Evolutionary conservation across 1,139 yeast genomes (phyloP).

Genomic region (Saccharomyces pastorianus): DNA sequence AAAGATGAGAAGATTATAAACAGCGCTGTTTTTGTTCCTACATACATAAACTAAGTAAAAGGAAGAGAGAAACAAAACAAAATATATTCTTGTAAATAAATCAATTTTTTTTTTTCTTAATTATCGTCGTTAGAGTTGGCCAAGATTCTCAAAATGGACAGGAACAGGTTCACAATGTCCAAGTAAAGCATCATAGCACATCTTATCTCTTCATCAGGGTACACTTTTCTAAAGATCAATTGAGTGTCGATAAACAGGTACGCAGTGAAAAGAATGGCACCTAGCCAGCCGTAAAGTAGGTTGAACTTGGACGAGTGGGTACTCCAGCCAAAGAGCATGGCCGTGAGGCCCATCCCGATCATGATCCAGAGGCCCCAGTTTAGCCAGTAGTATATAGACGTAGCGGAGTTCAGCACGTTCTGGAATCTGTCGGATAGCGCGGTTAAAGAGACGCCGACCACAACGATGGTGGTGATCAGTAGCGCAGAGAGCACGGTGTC

Average conservation of each 20-base stretch:
- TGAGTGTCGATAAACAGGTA: constrained; percentile 80
- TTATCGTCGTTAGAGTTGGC: too few relatives aligned
- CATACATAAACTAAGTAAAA: not conserved
- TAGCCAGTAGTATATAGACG: constrained; percentile 34
- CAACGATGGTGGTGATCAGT: constrained; percentile 57
- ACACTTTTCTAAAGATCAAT: constrained; percentile 65
- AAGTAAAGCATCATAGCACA: constrained; percentile 71
- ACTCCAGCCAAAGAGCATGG: constrained; percentile 59
- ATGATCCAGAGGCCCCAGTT: constrained; percentile 58
- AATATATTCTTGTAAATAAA: constrained; percentile 1
- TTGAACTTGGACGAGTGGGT: constrained; percentile 37
- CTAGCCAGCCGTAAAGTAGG: constrained; percentile 59
- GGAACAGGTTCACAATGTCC: constrained; percentile 73
- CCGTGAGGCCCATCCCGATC: constrained; percentile 64
- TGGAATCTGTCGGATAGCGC: constrained; percentile 82
- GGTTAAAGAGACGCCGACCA: constrained; percentile 65
- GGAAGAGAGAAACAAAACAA: not conserved
- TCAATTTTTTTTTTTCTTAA: not conserved
- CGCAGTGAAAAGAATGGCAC: constrained; percentile 67
- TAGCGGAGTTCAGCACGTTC: constrained; percentile 65
- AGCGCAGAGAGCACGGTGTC: constrained; percentile 67
- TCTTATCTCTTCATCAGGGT: constrained; percentile 79
- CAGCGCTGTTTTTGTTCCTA: not conserved
- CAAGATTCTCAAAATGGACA: constrained; percentile 65
- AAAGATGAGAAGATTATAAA: constrained; percentile 67